phyloP scores from a whole-genome alignment of 1,139 yeast species.

The Eremothecium sinecaudum region DNA sequence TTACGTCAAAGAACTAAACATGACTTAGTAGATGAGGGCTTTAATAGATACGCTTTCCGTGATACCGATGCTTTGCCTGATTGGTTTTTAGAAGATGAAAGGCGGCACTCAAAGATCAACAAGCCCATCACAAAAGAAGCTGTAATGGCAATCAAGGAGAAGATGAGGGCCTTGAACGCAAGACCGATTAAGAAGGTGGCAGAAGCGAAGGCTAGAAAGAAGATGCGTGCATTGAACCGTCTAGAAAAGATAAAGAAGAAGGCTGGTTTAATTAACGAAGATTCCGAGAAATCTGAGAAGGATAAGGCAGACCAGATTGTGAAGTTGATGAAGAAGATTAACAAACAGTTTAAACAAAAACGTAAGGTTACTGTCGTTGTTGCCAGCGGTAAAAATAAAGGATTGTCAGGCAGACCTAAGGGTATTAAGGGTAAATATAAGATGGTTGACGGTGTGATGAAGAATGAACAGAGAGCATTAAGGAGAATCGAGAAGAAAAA shows the following conservation, averaged over 20 bases:
- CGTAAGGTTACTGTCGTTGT: constrained; percentile 84
- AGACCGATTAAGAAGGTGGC: constrained; percentile 96
- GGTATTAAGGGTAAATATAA: constrained; percentile 96
- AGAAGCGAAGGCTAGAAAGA: constrained; percentile 95
- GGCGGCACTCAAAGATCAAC: constrained; percentile 69
- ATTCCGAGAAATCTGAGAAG: constrained; percentile 73
- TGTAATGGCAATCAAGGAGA: constrained; percentile 81
- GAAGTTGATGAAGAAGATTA: constrained; percentile 71
- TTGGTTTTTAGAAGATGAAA: constrained; percentile 94
- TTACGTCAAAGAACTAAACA: constrained; percentile 76
- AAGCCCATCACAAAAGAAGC: constrained; percentile 97
- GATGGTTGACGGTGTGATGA: constrained; percentile 98
- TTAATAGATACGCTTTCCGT: constrained; percentile 83
- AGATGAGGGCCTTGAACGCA: constrained; percentile 82
- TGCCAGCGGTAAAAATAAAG: constrained; percentile 80
- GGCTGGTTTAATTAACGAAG: constrained; percentile 85
- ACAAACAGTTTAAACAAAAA: constrained; percentile 64
- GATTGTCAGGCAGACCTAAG: constrained; percentile 89
- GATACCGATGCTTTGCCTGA: constrained; percentile 86
- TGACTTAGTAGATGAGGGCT: constrained; percentile 83
- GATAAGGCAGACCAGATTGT: constrained; percentile 92
- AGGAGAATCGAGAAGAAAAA: constrained; percentile 82
- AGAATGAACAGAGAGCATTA: constrained; percentile 93
- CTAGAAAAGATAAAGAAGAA: constrained; percentile 89
- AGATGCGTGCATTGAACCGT: constrained; percentile 83